phyloP scores from a whole-genome alignment of 164 flowering plant species.

The Vitis rupestris region DNA sequence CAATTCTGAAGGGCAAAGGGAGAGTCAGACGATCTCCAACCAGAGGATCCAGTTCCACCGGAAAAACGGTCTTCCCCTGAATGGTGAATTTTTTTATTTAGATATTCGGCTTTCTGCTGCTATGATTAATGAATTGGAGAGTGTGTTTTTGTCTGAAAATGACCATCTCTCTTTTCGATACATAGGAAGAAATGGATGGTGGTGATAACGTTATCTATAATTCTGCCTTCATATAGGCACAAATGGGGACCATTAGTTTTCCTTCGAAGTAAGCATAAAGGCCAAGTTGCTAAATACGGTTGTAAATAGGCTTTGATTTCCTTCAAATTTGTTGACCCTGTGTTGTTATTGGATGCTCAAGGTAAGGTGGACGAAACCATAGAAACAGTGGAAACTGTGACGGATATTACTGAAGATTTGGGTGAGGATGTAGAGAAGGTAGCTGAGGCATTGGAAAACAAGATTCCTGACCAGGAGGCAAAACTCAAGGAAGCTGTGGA shows the following conservation, averaged over 20 bases:
- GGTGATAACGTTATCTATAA: not conserved
- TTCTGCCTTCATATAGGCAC: slow-evolving; percentile 3
- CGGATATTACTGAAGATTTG: slow-evolving; percentile 30
- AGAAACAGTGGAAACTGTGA: slow-evolving; percentile 28
- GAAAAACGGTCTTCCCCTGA: not conserved
- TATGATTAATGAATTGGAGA: not conserved
- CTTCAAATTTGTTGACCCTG: not conserved
- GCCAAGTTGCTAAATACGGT: not conserved
- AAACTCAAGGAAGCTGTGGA: slow-evolving; percentile 25
- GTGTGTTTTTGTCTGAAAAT: too few species aligned
- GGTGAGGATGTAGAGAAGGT: slow-evolving; percentile 33
- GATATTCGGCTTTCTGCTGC: too few species aligned
- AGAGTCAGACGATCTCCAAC: not conserved
- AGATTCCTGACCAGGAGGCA: slow-evolving; percentile 22
- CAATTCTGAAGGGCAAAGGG: not conserved
- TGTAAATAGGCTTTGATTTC: not conserved
- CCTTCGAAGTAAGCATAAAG: slow-evolving; percentile 1
- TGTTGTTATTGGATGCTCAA: slow-evolving; percentile 4
- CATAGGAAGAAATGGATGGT: slow-evolving; percentile 10
- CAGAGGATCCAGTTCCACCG: not conserved
- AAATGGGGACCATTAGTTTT: slow-evolving; percentile 9
- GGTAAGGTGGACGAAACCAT: slow-evolving; percentile 26
- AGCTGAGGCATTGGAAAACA: slow-evolving; percentile 27
- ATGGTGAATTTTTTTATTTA: not conserved
- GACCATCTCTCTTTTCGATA: not conserved